Conservation (phyloP, 2,329 filamentous ascomycete species). For the Penicillium italicum region DNA sequence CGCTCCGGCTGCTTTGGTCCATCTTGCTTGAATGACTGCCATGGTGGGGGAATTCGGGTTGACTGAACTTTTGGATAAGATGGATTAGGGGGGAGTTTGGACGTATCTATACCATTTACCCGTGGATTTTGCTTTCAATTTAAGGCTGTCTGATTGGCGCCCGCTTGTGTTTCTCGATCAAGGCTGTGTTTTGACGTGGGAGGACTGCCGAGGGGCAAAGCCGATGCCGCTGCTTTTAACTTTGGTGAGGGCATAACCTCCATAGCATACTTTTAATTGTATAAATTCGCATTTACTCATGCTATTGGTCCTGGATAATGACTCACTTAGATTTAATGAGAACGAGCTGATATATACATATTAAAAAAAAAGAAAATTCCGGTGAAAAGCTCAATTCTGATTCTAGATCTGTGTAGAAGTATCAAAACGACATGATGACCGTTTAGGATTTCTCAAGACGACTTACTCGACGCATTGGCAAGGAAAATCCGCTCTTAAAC, state of each 20-base stretch:
- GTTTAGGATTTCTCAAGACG: not conserved
- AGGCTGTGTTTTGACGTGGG: not conserved
- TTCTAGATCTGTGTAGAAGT: not conserved
- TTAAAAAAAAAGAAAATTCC: not conserved
- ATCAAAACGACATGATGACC: not conserved
- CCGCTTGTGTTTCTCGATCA: not conserved
- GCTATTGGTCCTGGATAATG: not conserved
- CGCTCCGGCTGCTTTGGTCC: constrained; percentile 20
- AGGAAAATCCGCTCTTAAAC: too few species aligned
- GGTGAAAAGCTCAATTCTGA: not conserved
- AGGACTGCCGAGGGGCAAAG: not conserved
- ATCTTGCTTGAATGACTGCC: not conserved
- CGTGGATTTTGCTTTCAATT: not conserved
- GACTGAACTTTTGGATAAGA: not conserved
- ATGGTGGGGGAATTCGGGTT: not conserved
- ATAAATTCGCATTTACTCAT: not conserved
- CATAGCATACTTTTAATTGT: not conserved
- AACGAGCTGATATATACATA: not conserved
- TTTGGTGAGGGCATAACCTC: not conserved
- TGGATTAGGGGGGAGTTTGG: not conserved
- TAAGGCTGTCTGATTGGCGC: not conserved
- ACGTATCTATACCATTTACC: not conserved
- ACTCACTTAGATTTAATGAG: not conserved
- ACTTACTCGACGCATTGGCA: too few species aligned
- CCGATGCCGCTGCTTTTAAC: not conserved